These are phyloP conservation scores for Talaromyces thailandensis DNA, from an alignment of 495 filamentous ascomycete genomes.

Conservation along the genomic window DNA sequence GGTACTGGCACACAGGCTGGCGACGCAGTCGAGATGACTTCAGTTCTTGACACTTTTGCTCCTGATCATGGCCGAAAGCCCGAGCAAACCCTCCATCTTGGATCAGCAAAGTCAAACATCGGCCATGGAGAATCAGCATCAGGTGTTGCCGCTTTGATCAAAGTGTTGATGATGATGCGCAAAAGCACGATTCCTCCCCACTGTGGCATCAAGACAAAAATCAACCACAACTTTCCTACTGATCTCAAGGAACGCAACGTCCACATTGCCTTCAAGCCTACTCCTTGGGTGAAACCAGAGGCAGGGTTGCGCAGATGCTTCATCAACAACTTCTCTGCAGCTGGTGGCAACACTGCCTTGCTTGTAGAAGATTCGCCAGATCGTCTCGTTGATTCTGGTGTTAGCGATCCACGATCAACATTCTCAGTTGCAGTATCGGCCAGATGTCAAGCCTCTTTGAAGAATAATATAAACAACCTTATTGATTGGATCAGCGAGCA, in stretches of 20 bases:
- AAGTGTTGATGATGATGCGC: conserved; percentile 80
- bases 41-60: conserved; percentile 74
- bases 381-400: conserved; percentile 22
- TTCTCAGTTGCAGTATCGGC: conserved; percentile 46
- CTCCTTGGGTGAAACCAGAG: conserved; percentile 54
- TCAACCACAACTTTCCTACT: conserved; percentile 75
- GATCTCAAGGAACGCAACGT: conserved; percentile 69
- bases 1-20: conserved; percentile 84
- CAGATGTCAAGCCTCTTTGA: conserved; percentile 42
- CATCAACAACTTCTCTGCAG: conserved; percentile 61
- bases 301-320: conserved; percentile 55
- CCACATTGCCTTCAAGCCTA: conserved; percentile 52
- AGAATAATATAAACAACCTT: conserved; percentile 43
- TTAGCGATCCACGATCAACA: conserved; percentile 42
- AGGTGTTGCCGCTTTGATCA: conserved; percentile 72
- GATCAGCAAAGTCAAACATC: conserved; percentile 81
- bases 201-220: conserved; percentile 75
- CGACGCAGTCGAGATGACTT: conserved; percentile 71
- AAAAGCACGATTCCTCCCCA: conserved; percentile 78
- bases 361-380: conserved; percentile 47
- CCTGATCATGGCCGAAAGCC: conserved; percentile 55
- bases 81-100: conserved; percentile 68
- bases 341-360: conserved; percentile 44
- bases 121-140: conserved; percentile 88
- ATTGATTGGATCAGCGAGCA: conserved; percentile 32